A percentile compares a stretch with the other conserved stretches of the same genome.
These are phyloP conservation scores for Basipetospora sp. DNA, from an alignment of 2,329 filamentous ascomycete species.

Conservation along the genomic window DNA sequence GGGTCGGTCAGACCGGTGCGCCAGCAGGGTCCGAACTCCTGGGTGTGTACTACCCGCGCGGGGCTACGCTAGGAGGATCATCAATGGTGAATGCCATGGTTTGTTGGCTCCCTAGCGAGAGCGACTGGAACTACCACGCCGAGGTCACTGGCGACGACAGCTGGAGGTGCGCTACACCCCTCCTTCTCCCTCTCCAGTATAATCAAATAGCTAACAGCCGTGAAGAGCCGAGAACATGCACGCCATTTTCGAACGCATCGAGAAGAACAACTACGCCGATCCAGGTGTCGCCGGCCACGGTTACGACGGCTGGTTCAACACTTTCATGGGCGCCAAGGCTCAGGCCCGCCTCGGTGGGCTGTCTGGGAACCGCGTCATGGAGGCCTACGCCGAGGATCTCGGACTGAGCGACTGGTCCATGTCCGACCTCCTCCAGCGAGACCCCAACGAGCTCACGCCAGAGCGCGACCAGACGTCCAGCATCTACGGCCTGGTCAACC, in stretches of 20 bases:
- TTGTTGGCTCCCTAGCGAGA: slow-evolving; percentile 17
- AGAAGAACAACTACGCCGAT: slow-evolving; percentile 27
- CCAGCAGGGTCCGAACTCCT: slow-evolving; percentile 21
- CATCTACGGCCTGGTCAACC: slow-evolving; percentile 14
- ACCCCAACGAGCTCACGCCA: slow-evolving; percentile 10
- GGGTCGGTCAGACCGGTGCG: slow-evolving; percentile 7
- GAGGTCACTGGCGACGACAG: slow-evolving; percentile 26
- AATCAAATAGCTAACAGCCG: too few species aligned
- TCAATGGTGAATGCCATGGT: slow-evolving; percentile 19
- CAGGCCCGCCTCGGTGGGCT: slow-evolving; percentile 7
- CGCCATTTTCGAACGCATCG: slow-evolving; percentile 25
- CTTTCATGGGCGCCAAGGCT: slow-evolving; percentile 8
- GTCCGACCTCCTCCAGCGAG: slow-evolving; percentile 7
- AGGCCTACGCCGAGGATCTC: slow-evolving; percentile 11
- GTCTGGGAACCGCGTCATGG: slow-evolving; percentile 9
- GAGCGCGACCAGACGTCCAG: slow-evolving; percentile 15
- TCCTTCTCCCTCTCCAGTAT: neutral
- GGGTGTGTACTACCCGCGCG: slow-evolving; percentile 25
- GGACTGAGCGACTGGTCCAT: slow-evolving; percentile 8
- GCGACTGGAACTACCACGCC: slow-evolving; percentile 24
- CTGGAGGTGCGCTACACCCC: slow-evolving; percentile 17
- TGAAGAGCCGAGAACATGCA: slow-evolving; percentile 22
- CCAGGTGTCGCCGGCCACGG: slow-evolving; percentile 25
- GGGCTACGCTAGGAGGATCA: slow-evolving; percentile 23
- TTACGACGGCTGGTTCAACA: slow-evolving; percentile 24